Evolutionary conservation across 2,329 filamentous ascomycete species (phyloP).

Genomic region (Verticillium albo-atrum): DNA sequence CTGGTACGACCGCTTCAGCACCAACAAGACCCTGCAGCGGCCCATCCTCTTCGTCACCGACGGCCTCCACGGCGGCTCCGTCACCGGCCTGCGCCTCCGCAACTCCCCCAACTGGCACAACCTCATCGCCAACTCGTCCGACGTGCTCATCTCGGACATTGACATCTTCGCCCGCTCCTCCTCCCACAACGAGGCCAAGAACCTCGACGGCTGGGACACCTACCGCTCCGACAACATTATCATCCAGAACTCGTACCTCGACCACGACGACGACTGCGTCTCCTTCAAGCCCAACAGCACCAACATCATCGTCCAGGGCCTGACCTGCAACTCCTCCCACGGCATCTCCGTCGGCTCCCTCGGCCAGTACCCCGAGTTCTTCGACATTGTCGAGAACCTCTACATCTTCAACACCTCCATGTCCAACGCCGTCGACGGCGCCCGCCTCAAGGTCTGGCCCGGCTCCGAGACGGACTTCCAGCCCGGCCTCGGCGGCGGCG

Average conservation of each 20-base stretch:
- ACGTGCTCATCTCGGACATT: conserved; percentile 61
- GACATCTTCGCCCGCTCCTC: conserved; percentile 51
- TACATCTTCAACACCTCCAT: conserved; percentile 58
- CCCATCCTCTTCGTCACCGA: conserved; percentile 55
- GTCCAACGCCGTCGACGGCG: conserved; percentile 58
- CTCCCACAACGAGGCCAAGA: conserved; percentile 54
- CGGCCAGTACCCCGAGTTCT: conserved; percentile 60
- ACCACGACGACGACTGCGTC: conserved; percentile 67
- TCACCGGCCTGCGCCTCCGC: conserved; percentile 55
- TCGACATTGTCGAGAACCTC: conserved; percentile 65
- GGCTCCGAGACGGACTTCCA: conserved; percentile 44
- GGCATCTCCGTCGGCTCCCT: conserved; percentile 70
- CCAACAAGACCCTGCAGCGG: conserved; percentile 50
- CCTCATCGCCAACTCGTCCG: conserved; percentile 59
- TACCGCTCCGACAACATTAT: conserved; percentile 60
- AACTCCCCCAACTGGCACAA: conserved; percentile 51
- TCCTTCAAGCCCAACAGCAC: conserved; percentile 73
- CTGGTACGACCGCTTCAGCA: conserved; percentile 59
- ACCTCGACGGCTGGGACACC: conserved; percentile 64
- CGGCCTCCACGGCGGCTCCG: conserved; percentile 51
- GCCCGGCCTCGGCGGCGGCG: conserved; percentile 57
- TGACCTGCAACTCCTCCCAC: conserved; percentile 65
- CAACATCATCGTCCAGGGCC: conserved; percentile 62
- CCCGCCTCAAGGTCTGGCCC: conserved; percentile 68
- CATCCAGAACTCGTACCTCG: conserved; percentile 61